A percentile compares a stretch with the other conserved stretches of the same genome.
Conservation (phyloP, 495 filamentous ascomycete genomes). For the Arthonia radiata region DNA sequence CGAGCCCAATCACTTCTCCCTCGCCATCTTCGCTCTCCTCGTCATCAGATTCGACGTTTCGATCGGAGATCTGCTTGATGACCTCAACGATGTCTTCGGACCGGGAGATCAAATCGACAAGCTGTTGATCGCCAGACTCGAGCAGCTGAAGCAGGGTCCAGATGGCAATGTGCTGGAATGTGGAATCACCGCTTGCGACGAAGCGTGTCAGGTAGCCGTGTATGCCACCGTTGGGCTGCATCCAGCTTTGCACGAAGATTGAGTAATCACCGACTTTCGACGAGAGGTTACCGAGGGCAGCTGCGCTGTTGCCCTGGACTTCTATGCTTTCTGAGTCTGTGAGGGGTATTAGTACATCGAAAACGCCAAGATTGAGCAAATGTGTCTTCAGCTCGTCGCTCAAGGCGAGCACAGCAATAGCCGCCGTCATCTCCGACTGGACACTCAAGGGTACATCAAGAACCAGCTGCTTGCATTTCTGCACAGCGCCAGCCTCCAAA, state of each 20-base stretch:
- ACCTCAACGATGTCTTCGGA: conserved; percentile 73
- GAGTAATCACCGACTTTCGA: conserved; percentile 98
- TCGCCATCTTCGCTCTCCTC: conserved; percentile 71
- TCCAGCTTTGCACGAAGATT: conserved; percentile 86
- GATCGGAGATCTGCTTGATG: conserved; percentile 75
- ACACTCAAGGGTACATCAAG: conserved; percentile 81
- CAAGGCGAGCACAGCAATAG: conserved; percentile 87
- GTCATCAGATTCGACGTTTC: conserved; percentile 70
- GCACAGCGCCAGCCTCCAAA: conserved; percentile 82
- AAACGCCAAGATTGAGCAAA: conserved; percentile 78
- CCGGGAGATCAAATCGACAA: conserved; percentile 64
- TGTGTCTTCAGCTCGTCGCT: conserved; percentile 89
- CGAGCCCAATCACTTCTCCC: conserved; percentile 77
- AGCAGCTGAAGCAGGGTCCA: conserved; percentile 92
- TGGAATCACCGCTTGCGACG: conserved; percentile 78
- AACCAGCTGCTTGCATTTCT: conserved; percentile 94
- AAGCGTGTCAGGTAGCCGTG: conserved; percentile 87
- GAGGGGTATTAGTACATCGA: conserved; percentile 85
- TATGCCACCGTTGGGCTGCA: conserved; percentile 74
- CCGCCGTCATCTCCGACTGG: conserved; percentile 97
- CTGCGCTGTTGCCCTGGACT: conserved; percentile 94
- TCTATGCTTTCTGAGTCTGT: conserved; percentile 90
- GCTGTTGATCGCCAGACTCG: conserved; percentile 70
- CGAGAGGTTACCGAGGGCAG: conserved; percentile 80
- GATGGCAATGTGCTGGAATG: conserved; percentile 97